Base-by-base conservation (phyloP, 805 yeast genomes). In the Wickerhamomyces pijperi region DNA sequence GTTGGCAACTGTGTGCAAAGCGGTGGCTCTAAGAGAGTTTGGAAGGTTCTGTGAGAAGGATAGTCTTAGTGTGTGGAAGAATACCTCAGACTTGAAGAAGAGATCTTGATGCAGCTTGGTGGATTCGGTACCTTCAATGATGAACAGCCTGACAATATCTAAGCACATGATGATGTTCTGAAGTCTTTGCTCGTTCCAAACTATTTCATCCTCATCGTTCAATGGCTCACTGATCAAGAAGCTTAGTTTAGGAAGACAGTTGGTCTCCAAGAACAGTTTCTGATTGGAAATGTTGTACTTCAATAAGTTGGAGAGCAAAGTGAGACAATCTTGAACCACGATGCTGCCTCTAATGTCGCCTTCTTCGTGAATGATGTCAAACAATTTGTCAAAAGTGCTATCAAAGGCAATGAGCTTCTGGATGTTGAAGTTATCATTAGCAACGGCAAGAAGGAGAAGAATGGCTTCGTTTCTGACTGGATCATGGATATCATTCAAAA, bases 361-460 rank as follows among this genome's bases (percentile, higher is more conserved):
- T 58, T 88, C 97, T 45, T 77, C 82, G 14, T 75, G 78, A 19
- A 90, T 77, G 13, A 92, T 81, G n/a, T 65, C 68, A 51, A 90
- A 88, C 12, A 87, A 60, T 43, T 70, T 75, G 44, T 86, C 96
- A 53, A 92, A 88, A 0, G 94, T 81, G 48, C 85, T 88, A 55
- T 92, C 97, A 54, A 92, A 92, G 0, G 95, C 98, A 9, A 94
- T 94, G 16, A 92, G 63, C 52, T 87, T 88, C 56, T 92, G 98
- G 25, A 90, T 78, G 56, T 85, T 90, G 42, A 78, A 75, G 50
- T 86, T 84, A 43, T 83, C 81, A 48, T 79, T 78, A 12, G 78
- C 94, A 3, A 92, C 67, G 11, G 87, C 80, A 78, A 82, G 79
- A 37, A 94, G 64, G n/a, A 94, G 63, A 38, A 90, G 60, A 29